phyloP scores from a whole-genome alignment of 2,329 filamentous ascomycete species.

The Beauveria scarabaeidicola region DNA sequence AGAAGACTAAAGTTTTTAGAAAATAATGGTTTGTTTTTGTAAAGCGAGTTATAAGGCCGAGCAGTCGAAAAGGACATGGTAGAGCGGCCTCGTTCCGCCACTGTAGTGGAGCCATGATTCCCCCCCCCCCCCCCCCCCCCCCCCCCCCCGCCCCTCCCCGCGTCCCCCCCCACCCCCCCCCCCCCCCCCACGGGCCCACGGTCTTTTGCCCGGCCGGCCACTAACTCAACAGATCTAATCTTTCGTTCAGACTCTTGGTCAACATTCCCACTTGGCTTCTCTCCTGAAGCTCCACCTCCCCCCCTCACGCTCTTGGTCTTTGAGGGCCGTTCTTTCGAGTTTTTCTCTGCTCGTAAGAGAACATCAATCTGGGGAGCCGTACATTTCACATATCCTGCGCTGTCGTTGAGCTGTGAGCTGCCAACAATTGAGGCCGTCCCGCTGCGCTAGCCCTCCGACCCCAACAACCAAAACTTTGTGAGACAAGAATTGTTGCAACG shows the following conservation, averaged over 20 bases:
- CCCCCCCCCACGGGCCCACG: neutral
- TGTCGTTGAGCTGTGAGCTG: neutral
- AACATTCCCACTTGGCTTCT: slow-evolving; percentile 2
- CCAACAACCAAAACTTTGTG: slow-evolving; percentile 5
- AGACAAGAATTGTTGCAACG: neutral
- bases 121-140: too few relatives aligned
- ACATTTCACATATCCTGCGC: neutral
- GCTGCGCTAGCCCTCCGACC: neutral
- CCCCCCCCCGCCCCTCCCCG: too few relatives aligned
- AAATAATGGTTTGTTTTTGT: neutral
- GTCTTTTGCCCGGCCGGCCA: slow-evolving; percentile 1
- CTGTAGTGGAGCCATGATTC: too few relatives aligned
- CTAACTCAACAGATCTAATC: slow-evolving; percentile 11
- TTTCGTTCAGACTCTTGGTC: neutral
- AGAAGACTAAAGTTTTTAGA: neutral
- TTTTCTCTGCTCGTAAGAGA: neutral
- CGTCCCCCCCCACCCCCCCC: too few relatives aligned
- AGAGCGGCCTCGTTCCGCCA: neutral
- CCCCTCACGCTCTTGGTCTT: neutral
- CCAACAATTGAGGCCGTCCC: neutral
- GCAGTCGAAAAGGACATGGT: neutral
- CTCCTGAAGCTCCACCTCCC: slow-evolving; percentile 1
- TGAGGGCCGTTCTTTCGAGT: neutral
- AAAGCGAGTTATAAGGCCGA: neutral
- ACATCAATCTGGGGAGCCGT: neutral